phyloP scores from a whole-genome alignment of 257 asterid species.

The Osmanthus fragrans region DNA sequence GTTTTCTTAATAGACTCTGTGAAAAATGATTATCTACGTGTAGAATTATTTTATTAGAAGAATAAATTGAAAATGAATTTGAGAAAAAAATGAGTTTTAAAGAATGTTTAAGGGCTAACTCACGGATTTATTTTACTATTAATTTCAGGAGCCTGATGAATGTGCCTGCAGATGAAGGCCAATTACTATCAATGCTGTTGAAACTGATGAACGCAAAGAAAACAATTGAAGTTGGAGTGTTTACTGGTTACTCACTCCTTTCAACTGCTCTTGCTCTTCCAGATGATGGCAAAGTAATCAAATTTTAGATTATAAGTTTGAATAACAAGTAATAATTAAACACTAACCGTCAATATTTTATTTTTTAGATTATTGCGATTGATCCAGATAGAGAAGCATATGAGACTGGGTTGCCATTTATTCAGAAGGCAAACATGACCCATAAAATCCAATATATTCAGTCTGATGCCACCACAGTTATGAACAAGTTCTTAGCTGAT shows the following conservation, averaged over 20 bases:
- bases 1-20: too few relatives aligned
- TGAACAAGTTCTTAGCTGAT: constrained; percentile 22
- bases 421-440: constrained; percentile 44
- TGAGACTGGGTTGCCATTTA: constrained; percentile 53
- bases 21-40: too few relatives aligned
- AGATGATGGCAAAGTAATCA: constrained; percentile 50
- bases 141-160: constrained; percentile 57
- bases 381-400: constrained; percentile 55
- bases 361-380: constrained; percentile 46
- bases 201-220: constrained; percentile 46
- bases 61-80: too few relatives aligned
- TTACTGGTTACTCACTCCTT: constrained; percentile 63
- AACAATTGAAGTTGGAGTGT: constrained; percentile 59
- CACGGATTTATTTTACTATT: too few relatives aligned
- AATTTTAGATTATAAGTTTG: background rate
- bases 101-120: too few relatives aligned
- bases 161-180: constrained; percentile 64
- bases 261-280: constrained; percentile 60
- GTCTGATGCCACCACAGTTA: constrained; percentile 34
- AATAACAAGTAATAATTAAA: background rate
- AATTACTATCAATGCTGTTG: constrained; percentile 42
- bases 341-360: background rate
- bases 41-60: too few relatives aligned
- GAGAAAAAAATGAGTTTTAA: too few relatives aligned
- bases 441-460: constrained; percentile 52